Evolutionary conservation across 495 filamentous ascomycete genomes (phyloP), one percentile per base, ranked within the genome.

Genomic region (Penicillium angulare): DNA sequence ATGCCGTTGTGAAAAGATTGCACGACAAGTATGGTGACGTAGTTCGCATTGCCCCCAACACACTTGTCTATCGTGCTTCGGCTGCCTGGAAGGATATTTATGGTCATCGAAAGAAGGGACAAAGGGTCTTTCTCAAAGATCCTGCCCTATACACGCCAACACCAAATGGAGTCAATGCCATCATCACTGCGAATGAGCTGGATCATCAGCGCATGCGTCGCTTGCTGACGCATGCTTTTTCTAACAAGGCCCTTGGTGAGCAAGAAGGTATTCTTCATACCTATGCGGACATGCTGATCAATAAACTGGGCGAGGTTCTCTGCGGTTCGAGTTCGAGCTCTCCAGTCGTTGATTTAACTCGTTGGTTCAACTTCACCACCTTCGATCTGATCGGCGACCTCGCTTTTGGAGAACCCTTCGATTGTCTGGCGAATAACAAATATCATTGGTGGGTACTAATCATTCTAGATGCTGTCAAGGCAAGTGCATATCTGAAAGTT

Each of bases 51-150:
- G 71, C 74, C 0, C 80, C 81, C 0, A 71, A 80, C 56, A 69
- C 81, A 41, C 66, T 86, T 12, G 68, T 67, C 0, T 86, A 75
- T 59, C 72, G 57, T 20, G 60, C 68, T 15, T 61, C 78, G 0
- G 55, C 72, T 43, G 81, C 80, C 2, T 85, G 79, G 80, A 74
- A 72, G 32, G 80, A 84, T 23, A 82, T 85, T 33, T 81, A 82
- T 62, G 76, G 75, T 12, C 77, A 79, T 45, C 68, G 66, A 13
- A 63, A 67, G 16, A 56, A 62, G 35, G 75, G 66, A 0, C 57
- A 62, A 15, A 55, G 39, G 3, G 52, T 59, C 10, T 68, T 68
- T 22, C 27, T 57, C 44, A 71, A 67, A 33, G 71, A 81, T 34
- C 60, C 69, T 3, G 47, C 59, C 9, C 49, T 68, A 35, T 63